Base-by-base conservation (phyloP, 176 grass and related monocot genomes). In the Oryza glumipatula region DNA sequence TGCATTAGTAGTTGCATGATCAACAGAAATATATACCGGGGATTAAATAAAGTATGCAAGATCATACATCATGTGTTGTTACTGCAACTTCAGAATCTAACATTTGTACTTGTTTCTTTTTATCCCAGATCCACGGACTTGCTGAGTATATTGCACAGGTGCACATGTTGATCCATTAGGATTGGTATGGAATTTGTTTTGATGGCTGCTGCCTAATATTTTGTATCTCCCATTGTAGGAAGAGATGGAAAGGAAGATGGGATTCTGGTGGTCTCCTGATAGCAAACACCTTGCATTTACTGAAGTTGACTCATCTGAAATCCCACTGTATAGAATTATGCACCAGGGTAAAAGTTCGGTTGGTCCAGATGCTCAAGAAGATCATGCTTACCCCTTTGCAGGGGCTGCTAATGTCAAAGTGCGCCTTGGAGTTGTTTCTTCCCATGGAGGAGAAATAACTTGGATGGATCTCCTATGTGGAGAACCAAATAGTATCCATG, bases 61-160 rank as follows among this genome's bases (percentile, higher is more conserved):
- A 58, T 58, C 54, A n/a, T 63, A 9, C 58, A 23, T 28, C 65
- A 54, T 68, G 5, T 41, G 4, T 68, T 41, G 15, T 76, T 76
- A 15, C 49, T 76, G 68, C 54, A 83, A 38, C 71, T 87, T 83
- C 66, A 74, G 80, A 78, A 92, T 81, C 86, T 99, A 85, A 99
- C 64, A 82, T 84, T 35, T 87, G 60, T 88, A 83, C 91, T 56
- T 58, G 19, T 58, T 58, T 94, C 35, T 92, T 71, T 61, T 90
- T n/a, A 89, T 95, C 94, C 83, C 97, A 99, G 97, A 87, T 91
- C 76, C 94, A 99, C 0, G 97, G 92, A 17, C 90, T 99, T 81
- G 94, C 97, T 28, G 97, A 99, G 80, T 99, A 99, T 82, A 96
- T 99, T 28, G 97, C 97, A 72, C 97, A 99, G 97, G 97, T 99